Evolutionary conservation across 2,329 filamentous ascomycete genomes (phyloP).

Genomic region (Penicillium janthinellum): DNA sequence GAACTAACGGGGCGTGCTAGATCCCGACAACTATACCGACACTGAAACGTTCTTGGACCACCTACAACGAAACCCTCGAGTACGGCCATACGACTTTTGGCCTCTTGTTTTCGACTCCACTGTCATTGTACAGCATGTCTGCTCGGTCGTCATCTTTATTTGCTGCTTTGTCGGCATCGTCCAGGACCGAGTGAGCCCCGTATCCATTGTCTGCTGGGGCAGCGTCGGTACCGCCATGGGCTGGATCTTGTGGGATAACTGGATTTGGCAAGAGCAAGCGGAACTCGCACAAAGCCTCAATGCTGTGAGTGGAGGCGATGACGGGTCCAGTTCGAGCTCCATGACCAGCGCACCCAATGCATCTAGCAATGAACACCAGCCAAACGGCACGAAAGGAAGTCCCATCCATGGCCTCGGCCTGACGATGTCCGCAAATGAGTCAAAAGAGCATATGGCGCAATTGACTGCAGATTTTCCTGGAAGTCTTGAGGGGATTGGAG

Average conservation of each 20-base stretch:
- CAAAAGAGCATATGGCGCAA: slow-evolving; percentile 34
- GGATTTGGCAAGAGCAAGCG: slow-evolving; percentile 73
- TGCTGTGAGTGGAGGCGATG: slow-evolving; percentile 36
- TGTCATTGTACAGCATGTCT: slow-evolving; percentile 95
- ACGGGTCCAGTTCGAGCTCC: slow-evolving; percentile 46
- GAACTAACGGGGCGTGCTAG: slow-evolving; percentile 46
- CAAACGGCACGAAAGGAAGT: slow-evolving; percentile 33
- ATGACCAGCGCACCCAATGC: slow-evolving; percentile 35
- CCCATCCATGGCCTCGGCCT: slow-evolving; percentile 48
- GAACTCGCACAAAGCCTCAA: slow-evolving; percentile 36
- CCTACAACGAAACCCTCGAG: slow-evolving; percentile 87
- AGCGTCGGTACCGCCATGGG: slow-evolving; percentile 80
- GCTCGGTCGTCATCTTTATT: slow-evolving; percentile 90
- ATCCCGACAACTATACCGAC: slow-evolving; percentile 99
- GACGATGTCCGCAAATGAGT: slow-evolving; percentile 41
- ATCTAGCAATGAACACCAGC: slow-evolving; percentile 27
- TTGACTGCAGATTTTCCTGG: slow-evolving; percentile 37
- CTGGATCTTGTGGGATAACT: slow-evolving; percentile 90
- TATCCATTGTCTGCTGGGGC: slow-evolving; percentile 84
- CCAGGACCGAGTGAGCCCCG: slow-evolving; percentile 81
- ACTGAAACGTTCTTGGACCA: slow-evolving; percentile 95
- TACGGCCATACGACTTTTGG: slow-evolving; percentile 98
- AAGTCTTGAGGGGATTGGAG: slow-evolving; percentile 53
- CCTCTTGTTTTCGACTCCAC: slow-evolving; percentile 91
- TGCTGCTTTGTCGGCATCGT: slow-evolving; percentile 92